Conservation (phyloP, 179 eudicot genomes). For the Spergularia azorica region DNA sequence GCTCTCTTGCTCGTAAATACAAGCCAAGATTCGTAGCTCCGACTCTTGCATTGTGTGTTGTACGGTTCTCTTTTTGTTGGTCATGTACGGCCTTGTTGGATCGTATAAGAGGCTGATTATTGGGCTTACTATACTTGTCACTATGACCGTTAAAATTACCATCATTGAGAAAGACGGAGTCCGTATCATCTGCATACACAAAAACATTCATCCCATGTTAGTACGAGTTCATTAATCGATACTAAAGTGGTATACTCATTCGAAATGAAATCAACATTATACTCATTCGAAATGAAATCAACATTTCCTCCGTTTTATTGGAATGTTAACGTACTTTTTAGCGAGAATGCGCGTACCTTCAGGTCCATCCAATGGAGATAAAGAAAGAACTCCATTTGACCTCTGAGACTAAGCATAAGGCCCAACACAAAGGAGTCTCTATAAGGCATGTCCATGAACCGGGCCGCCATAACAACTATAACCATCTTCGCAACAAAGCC, state of each 20-base stretch:
- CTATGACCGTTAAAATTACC: constrained; percentile 41
- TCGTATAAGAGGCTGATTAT: constrained; percentile 60
- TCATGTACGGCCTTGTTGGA: constrained; percentile 72
- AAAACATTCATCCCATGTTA: no score
- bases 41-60: constrained; percentile 61
- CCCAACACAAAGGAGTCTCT: constrained; percentile 59
- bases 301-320: no score
- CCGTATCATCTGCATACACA: constrained; percentile 16
- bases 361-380: constrained; percentile 74
- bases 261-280: no score
- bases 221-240: no score
- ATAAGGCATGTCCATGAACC: constrained; percentile 43
- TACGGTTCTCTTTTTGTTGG: constrained; percentile 70
- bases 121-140: constrained; percentile 57
- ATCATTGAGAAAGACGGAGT: constrained; percentile 52
- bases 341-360: constrained; percentile 52
- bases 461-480: constrained; percentile 40
- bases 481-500: constrained; percentile 48
- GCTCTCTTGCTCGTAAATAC: constrained; percentile 57
- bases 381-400: constrained; percentile 65
- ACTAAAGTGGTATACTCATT: no score
- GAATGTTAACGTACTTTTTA: no score
- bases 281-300: no score
- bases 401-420: constrained; percentile 70
- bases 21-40: constrained; percentile 50